Percentiles rank a stretch among this genome's conserved stretches.
phyloP scores from a whole-genome alignment of 352 stramenopile species.

The Globisporangium emineosum region DNA sequence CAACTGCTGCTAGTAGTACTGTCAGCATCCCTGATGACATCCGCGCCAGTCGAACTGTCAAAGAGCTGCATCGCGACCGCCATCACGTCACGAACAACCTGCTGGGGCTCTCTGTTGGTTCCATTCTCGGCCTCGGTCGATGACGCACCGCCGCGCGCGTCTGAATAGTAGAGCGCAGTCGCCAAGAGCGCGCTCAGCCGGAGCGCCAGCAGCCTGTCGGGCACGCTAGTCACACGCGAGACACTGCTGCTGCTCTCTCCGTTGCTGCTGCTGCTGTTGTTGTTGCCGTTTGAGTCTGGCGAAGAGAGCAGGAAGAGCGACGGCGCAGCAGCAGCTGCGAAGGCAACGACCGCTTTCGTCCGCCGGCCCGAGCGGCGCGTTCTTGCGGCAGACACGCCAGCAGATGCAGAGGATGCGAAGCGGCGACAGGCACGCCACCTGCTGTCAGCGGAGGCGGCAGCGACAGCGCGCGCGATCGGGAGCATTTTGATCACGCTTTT shows the following conservation, averaged over 20 bases:
- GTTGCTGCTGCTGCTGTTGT: neutral
- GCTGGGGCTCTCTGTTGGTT: no score
- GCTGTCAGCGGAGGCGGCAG: neutral
- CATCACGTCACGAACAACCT: neutral
- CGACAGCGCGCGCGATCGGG: neutral
- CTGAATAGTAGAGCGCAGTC: constrained; percentile 5
- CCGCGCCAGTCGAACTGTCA: neutral
- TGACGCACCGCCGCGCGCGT: neutral
- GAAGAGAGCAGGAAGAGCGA: neutral
- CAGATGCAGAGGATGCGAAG: neutral
- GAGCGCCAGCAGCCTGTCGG: constrained; percentile 5
- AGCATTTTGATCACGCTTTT: neutral
- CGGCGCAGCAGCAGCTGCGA: neutral
- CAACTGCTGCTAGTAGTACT: neutral
- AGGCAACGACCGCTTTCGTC: neutral
- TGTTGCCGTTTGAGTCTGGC: neutral
- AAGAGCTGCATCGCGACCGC: constrained; percentile 1
- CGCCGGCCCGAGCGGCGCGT: neutral
- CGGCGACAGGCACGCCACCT: neutral
- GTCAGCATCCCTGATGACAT: neutral
- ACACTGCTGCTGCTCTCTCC: neutral
- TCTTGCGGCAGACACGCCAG: neutral
- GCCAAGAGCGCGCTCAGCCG: constrained; percentile 13
- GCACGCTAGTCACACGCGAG: neutral
- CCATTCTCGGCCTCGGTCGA: no score